Base-by-base conservation (phyloP, 2,329 filamentous ascomycete species). In the Paecilomyces sp. region DNA sequence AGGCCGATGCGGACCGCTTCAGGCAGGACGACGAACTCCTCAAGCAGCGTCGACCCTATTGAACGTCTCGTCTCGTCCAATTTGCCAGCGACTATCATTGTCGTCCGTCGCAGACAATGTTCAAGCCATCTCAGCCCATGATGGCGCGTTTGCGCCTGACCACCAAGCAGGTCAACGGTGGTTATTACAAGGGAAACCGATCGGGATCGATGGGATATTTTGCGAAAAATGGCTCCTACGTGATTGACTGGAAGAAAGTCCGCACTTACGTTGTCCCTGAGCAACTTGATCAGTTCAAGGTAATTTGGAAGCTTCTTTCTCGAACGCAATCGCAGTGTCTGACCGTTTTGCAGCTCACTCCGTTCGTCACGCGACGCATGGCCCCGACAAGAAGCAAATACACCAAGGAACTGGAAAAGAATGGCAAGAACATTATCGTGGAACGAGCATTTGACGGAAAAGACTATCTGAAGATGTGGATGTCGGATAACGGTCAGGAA, bases 181-280 rank as follows among this genome's bases (percentile, higher is more conserved):
- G 92, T 67, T 99, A 88, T 85, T 99, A 99, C 86, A 97, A 97
- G 83, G 94, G 94, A 73, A 97, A 89, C 69, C 84, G 92, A 54
- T 88, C 91, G 0, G 94, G 94, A 1, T 86, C 89, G 51, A 92
- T 95, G 86, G 94, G 94, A 74, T 85, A 86, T 72, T 94, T 93
- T 75, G 88, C 88, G 57, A 72, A 72, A 61, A 74, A 72, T 62
- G 74, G 75, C 61, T 70, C 68, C 52, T 99, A 94, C 76, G 75
- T 86, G 54, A 87, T 97, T 66, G 89, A 97, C 66, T 96, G 84
- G 83, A 77, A 81, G 59, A 96, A 95, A 78, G 91, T 97, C 70
- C 88, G 93, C 75, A 96, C 92, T 58, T 99, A 92, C 74, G 88
- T 90, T 59, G 90, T 90, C 67, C 92, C 93, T 0, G 76, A 85